Conservation (phyloP, 768 basidiomycete genomes). For the Rickenella mellea region DNA sequence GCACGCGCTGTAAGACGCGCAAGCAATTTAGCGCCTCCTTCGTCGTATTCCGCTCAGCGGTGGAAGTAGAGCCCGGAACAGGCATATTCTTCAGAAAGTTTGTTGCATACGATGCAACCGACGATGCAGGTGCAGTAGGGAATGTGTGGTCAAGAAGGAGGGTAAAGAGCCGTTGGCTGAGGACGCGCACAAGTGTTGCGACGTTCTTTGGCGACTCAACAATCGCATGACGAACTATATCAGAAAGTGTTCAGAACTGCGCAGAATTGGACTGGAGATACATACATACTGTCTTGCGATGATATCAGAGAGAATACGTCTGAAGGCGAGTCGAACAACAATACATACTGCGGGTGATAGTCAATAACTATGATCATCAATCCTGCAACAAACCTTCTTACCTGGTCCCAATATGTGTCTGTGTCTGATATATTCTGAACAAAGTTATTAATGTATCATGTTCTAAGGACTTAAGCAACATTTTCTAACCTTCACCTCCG, state of each 20-base stretch:
- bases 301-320: constrained; percentile 88
- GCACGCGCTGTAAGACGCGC: constrained; percentile 78
- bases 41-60: constrained; percentile 51
- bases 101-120: constrained; percentile 57
- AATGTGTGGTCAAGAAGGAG: constrained; percentile 75
- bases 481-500: constrained; percentile 56
- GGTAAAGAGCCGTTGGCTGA: constrained; percentile 61
- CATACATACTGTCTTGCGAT: constrained; percentile 66
- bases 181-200: constrained; percentile 66
- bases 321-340: constrained; percentile 80
- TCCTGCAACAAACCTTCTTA: constrained; percentile 30
- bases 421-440: constrained; percentile 62
- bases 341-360: constrained; percentile 48
- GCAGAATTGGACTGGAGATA: constrained; percentile 4
- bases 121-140: constrained; percentile 45
- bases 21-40: constrained; percentile 88
- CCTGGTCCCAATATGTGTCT: constrained; percentile 90
- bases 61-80: background rate
- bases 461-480: constrained; percentile 4
- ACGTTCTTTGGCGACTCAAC: constrained; percentile 80
- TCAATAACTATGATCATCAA: too few relatives aligned
- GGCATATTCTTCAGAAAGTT: constrained; percentile 55
- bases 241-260: constrained; percentile 7
- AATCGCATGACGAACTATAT: constrained; percentile 71
- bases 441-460: background rate